These are phyloP conservation scores for Jacaranda mimosifolia DNA, from an alignment of 257 asterid species.

Conservation along the genomic window DNA sequence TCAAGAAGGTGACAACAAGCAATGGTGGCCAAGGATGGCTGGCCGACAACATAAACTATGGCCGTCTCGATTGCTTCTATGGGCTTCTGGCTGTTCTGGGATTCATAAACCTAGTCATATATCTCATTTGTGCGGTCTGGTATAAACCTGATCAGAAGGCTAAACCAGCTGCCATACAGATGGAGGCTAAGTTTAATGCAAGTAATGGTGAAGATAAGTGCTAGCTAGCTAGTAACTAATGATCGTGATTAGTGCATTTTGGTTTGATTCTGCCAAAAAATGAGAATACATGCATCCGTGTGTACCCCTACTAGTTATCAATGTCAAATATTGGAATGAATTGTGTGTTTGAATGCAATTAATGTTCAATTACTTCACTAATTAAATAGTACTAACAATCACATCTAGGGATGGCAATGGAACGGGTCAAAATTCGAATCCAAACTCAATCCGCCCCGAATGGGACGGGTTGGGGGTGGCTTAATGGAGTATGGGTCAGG, in stretches of 20 bases:
- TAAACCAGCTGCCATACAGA: conserved; percentile 40
- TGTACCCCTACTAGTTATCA: too few species aligned
- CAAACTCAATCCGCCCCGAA: too few species aligned
- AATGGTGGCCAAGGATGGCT: conserved; percentile 76
- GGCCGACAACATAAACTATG: conserved; percentile 79
- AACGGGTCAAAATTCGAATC: too few species aligned
- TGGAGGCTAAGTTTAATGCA: conserved; percentile 43
- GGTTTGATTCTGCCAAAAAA: neutral
- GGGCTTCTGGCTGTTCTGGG: conserved; percentile 74
- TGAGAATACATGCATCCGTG: too few species aligned
- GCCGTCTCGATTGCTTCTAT: conserved; percentile 85
- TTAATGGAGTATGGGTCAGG: too few species aligned
- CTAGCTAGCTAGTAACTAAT: conserved; percentile 39
- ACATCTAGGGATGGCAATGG: too few species aligned
- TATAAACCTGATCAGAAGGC: conserved; percentile 54
- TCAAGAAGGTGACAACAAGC: conserved; percentile 64
- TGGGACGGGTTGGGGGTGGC: too few species aligned
- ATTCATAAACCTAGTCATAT: conserved; percentile 59
- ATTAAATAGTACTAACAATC: too few species aligned
- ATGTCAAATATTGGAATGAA: too few species aligned
- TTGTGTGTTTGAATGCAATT: too few species aligned
- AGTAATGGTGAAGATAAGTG: conserved; percentile 54
- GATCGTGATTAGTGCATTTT: neutral
- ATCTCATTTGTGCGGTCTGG: conserved; percentile 69
- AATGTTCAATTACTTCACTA: too few species aligned